Base-by-base conservation (phyloP, 192 early-diverging fungal genomes). In the Kappamyces sp. region DNA sequence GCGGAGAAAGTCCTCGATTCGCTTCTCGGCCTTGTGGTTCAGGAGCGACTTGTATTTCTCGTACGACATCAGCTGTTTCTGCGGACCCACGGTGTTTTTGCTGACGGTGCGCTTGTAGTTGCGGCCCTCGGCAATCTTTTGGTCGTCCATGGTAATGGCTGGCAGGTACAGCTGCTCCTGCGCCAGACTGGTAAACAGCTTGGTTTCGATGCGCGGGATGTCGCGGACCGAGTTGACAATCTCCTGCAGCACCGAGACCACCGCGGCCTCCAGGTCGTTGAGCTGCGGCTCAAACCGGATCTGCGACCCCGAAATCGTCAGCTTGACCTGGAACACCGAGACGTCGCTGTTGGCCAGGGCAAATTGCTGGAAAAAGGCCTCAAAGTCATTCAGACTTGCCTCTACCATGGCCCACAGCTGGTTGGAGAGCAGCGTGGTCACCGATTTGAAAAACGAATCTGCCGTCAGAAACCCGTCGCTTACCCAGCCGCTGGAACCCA, bases 21-120 rank as follows among this genome's bases (percentile, higher is more conserved):
- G 47, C 69, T 84, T 84, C 60, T 84, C 83, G 2, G 83, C 83
- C 63, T 80, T 80, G 33, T 84, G 76, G 10, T 77, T 84, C 51
- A 84, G 60, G 38, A 84, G 60, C 2, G 70, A 51, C 62, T 84
- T 84, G 70, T 83, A 83, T 55, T 83, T 83, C 40, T 84, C 82
- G 60, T 84, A 84, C 13, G 64, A 68, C 67, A 79, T 58, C 49
- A 84, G 49, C 43, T 79, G 75, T 54, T 83, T 84, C 60, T 84
- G 82, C 13, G 82, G 77, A 7, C 70, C 74, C 8, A 79, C 61
- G 12, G 77, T 83, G 49, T 84, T 84, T 48, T 80, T 76, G 3
- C 75, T 46, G 12, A 84, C 66, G 37, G 83, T 83, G 46, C 60
- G 39, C 10, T 73, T 15, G 40, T 81, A 73, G 58, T 65, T 77